Evolutionary conservation across 208 protist species (phyloP).

Genomic region (Leishmania guyanensis): DNA sequence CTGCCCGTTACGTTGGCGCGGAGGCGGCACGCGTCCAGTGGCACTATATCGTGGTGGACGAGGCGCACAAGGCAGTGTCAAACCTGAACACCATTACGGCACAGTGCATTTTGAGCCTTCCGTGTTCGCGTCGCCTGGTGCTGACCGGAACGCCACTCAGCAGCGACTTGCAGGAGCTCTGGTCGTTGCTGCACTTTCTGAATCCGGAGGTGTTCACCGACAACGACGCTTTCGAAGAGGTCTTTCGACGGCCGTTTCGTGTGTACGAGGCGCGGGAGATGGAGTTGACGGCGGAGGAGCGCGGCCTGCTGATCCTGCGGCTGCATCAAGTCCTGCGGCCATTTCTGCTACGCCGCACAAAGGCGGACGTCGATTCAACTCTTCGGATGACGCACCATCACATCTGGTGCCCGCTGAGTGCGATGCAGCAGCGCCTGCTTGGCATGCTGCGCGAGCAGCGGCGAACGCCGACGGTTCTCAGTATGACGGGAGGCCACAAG

Average conservation of each 20-base stretch:
- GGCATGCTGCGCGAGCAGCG: slow-evolving; percentile 57
- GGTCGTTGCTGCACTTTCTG: slow-evolving; percentile 98
- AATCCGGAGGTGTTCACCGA: slow-evolving; percentile 94
- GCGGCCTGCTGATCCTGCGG: slow-evolving; percentile 60
- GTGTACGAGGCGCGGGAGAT: slow-evolving; percentile 51
- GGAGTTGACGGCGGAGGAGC: slow-evolving; percentile 64
- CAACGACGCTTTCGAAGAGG: slow-evolving; percentile 93
- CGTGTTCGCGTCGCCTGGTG: slow-evolving; percentile 71
- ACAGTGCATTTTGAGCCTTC: slow-evolving; percentile 36
- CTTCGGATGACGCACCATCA: slow-evolving; percentile 87
- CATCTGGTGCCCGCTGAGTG: slow-evolving; percentile 47
- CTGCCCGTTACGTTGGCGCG: slow-evolving; percentile 21
- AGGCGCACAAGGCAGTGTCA: slow-evolving; percentile 79
- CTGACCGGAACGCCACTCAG: slow-evolving; percentile 97
- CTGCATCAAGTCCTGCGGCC: slow-evolving; percentile 94
- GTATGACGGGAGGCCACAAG: neutral
- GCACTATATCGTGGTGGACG: slow-evolving; percentile 77
- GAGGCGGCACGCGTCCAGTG: slow-evolving; percentile 41
- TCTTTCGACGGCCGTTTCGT: slow-evolving; percentile 76
- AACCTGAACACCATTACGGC: slow-evolving; percentile 56
- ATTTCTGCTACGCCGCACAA: slow-evolving; percentile 96
- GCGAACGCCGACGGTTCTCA: slow-evolving; percentile 30
- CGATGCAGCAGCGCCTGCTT: slow-evolving; percentile 59
- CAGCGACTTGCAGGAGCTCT: slow-evolving; percentile 99
- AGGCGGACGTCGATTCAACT: slow-evolving; percentile 93